Percentiles rank a stretch among this genome's conserved stretches.
These are phyloP conservation scores for Geotrichum cucujoidarum DNA, from an alignment of 1,139 yeast species.

Conservation along the genomic window DNA sequence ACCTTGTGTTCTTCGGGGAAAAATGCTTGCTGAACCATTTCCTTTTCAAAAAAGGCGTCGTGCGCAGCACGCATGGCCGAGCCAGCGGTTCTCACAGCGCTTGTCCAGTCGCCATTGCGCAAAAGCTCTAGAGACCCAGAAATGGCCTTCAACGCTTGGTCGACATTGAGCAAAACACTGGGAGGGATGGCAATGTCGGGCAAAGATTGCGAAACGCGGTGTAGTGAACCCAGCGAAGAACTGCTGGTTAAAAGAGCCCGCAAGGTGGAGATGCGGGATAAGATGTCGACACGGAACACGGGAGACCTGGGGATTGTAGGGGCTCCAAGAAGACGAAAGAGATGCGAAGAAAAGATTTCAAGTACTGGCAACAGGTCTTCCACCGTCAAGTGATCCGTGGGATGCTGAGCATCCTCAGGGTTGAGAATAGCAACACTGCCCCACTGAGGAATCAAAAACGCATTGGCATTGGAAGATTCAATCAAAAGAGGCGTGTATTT, in stretches of 20 bases:
- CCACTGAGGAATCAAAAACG: slow-evolving; percentile 87
- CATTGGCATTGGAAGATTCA: slow-evolving; percentile 50
- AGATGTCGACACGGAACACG: slow-evolving; percentile 56
- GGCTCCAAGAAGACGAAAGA: slow-evolving; percentile 68
- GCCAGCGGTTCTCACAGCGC: slow-evolving; percentile 54
- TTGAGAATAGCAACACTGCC: slow-evolving; percentile 47
- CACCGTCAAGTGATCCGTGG: slow-evolving; percentile 35
- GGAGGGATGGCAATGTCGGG: slow-evolving; percentile 80
- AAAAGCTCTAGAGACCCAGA: slow-evolving; percentile 36
- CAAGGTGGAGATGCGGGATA: slow-evolving; percentile 53
- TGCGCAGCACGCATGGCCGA: slow-evolving; percentile 55
- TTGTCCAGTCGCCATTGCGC: slow-evolving; percentile 38
- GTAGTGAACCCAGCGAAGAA: slow-evolving; percentile 63
- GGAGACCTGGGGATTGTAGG: slow-evolving; percentile 52
- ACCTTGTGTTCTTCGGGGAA: slow-evolving; percentile 93
- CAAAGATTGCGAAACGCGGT: slow-evolving; percentile 61
- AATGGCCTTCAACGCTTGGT: slow-evolving; percentile 40
- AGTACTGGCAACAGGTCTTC: slow-evolving; percentile 53
- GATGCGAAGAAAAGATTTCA: slow-evolving; percentile 69
- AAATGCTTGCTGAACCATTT: slow-evolving; percentile 90
- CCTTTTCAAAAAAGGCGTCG: slow-evolving; percentile 82
- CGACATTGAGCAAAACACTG: slow-evolving; percentile 49
- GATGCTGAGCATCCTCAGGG: slow-evolving; percentile 12
- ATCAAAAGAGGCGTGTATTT: slow-evolving; percentile 43
- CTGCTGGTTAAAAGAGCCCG: slow-evolving; percentile 48